Conservation (phyloP, 257 asterid genomes). For the Mitragyna speciosa region DNA sequence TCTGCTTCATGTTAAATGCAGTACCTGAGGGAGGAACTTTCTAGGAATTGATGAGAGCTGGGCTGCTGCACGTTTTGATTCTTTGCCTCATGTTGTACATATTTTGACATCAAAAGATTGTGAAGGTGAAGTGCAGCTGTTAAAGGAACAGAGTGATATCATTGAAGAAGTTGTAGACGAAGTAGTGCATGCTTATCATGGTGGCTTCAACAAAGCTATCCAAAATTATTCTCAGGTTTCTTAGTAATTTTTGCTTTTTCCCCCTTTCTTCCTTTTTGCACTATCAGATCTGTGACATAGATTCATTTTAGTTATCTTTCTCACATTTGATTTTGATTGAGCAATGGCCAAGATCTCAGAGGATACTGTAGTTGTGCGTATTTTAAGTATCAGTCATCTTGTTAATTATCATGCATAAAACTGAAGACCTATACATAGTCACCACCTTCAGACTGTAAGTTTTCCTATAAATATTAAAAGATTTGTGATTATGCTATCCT, state of each 20-base stretch:
- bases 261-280: not conserved
- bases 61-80: constrained; percentile 96
- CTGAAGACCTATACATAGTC: not conserved
- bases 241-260: constrained; percentile 18
- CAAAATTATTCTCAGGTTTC: constrained; percentile 99
- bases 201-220: constrained; percentile 98
- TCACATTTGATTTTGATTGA: not conserved
- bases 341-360: not conserved
- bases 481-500: not conserved
- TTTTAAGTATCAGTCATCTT: not conserved
- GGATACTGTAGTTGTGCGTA: not conserved
- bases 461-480: not conserved
- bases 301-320: not conserved
- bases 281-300: not conserved
- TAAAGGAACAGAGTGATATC: constrained; percentile 95
- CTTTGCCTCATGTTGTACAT: constrained; percentile 97
- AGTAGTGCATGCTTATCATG: constrained; percentile 98
- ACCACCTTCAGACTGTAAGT: not conserved
- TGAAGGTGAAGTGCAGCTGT: constrained; percentile 74
- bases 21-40: constrained; percentile 83
- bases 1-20: constrained; percentile 42
- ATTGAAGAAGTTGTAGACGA: constrained; percentile 96
- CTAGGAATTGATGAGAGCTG: constrained; percentile 91
- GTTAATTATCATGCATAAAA: not conserved
- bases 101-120: constrained; percentile 96